Evolutionary conservation across 83 land plant species (phyloP).

Genomic region (Isoetes engelmannii): DNA sequence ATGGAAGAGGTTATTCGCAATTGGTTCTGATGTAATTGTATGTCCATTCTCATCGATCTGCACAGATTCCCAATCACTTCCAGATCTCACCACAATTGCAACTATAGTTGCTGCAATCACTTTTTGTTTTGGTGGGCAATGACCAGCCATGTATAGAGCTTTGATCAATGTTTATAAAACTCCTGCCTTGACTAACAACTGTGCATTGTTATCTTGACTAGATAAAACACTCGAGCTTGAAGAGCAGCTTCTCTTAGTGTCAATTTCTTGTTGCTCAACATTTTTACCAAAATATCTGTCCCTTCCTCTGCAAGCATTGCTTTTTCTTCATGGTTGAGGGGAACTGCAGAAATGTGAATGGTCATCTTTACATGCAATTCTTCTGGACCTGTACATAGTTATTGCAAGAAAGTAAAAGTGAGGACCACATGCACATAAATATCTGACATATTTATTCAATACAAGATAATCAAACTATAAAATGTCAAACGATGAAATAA

Average conservation of each 20-base stretch:
- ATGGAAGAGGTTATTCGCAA: conserved; percentile 38
- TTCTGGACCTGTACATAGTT: conserved; percentile 41
- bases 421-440: too few relatives aligned
- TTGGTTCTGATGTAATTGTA: conserved; percentile 45
- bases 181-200: conserved; percentile 46
- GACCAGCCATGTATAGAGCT: conserved; percentile 38
- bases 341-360: conserved; percentile 39
- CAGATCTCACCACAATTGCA: conserved; percentile 47
- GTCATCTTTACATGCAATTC: conserved; percentile 50
- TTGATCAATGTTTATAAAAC: conserved; percentile 39
- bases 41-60: conserved; percentile 36
- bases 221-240: conserved; percentile 76
- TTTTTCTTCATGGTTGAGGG: conserved; percentile 34
- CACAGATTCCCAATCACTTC: conserved; percentile 27
- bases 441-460: too few relatives aligned
- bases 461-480: too few relatives aligned
- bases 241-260: conserved; percentile 68
- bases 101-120: conserved; percentile 43
- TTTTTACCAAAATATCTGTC: conserved; percentile 32
- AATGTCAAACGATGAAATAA: too few relatives aligned
- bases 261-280: conserved; percentile 39
- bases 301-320: conserved; percentile 34
- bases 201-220: conserved; percentile 46
- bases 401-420: too few relatives aligned
- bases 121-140: conserved; percentile 38